Base-by-base conservation (phyloP, 768 basidiomycete species). In the Clitopilus hobsonii region DNA sequence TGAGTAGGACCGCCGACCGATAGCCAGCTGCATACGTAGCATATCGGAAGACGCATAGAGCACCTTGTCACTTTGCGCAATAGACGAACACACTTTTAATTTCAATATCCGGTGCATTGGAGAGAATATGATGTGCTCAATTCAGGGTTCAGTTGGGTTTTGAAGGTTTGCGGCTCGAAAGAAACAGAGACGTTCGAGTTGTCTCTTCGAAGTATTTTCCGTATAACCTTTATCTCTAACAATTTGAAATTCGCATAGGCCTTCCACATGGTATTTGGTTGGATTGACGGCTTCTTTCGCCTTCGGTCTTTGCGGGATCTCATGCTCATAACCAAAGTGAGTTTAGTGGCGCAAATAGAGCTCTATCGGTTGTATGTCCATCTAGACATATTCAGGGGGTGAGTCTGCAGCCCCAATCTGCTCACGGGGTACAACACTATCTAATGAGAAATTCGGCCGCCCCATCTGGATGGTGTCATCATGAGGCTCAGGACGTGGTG, bases 1-100 rank as follows among this genome's bases (percentile, higher is more conserved):
- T 45, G 41, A 18, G 59, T 56, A 56, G 32, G 25, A 50, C 29
- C 49, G 13, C 13, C 29, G 3, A 11, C 29, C 25, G 25, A 30
- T 27, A 50, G 25, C 49, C 49, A 14, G n/a, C 24, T 36, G 52
- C 25, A 53, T 23, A 36, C 28, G 38, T 26, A 53, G 30, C 30
- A 45, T 45, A 20, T 23, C 41, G 18, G 22, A 45, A 23, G 41
- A 45, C 10, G 41, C 10, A 45, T 45, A 45, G 41, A 45, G 10
- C 22, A 20, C 41, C 41, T 45, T 45, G 41, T 45, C 22, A 45
- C 22, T 45, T 8, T 45, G 41, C 41, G n/a, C 41, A 45, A 45
- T 45, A 45, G 41, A 45, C 41, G 41, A 45, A 45, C 41, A 45
- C 41, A 6, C 41, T 45, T 45, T 45, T 45, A 8, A 18, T 3